Evolutionary conservation across 176 grass and related monocot species (phyloP), one percentile per base, ranked within the genome.

Genomic region (Eleusine indica): DNA sequence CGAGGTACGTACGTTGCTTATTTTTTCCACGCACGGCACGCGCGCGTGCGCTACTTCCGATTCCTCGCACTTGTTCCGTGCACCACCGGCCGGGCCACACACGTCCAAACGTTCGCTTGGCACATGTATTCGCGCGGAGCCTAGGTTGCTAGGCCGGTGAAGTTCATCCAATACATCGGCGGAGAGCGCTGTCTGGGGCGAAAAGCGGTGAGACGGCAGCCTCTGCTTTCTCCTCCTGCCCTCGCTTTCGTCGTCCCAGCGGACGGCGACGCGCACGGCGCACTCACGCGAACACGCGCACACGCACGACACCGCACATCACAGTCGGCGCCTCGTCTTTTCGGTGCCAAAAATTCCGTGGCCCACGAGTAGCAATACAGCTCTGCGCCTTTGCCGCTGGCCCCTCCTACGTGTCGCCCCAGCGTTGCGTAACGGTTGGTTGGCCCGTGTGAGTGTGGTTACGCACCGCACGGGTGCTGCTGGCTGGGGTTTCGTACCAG

Each of bases 1-100:
- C 81, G 82, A 89, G 94, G 94, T 88, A 77, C 66, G n/a, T 17
- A 13, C 13, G 0, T 3, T 21, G 9, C 7, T 22, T 7, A 22
- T 60, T 22, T 22, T 10, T 10, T 9, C 21, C 57, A 22, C 0
- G 32, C 32, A 35, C 32, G 32, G 3, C 21, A 28, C 44, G 8
- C 60, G 12, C 76, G 62, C 11, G n/a, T 28, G n/a, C 60, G 14
- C 51, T 11, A 57, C 18, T 10, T 22, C 7, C 57, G 57, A n/a
- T 7, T 25, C 57, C 15, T 60, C 3, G 19, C 21, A n/a, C 57
- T 60, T 22, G 57, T 57, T 57, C 53, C 53, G 53, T 57, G 53
- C 18, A 21, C 6, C 18, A 12, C 44, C 44, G 44, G 16, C 18
- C 16, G 53, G 18, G 18, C 7, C 53, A 52, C 11, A 49, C 48